A percentile compares a stretch with the other conserved stretches of the same genome.
Evolutionary conservation across 2,329 filamentous ascomycete genomes (phyloP).

Genomic region (Aspergillus awamori): DNA sequence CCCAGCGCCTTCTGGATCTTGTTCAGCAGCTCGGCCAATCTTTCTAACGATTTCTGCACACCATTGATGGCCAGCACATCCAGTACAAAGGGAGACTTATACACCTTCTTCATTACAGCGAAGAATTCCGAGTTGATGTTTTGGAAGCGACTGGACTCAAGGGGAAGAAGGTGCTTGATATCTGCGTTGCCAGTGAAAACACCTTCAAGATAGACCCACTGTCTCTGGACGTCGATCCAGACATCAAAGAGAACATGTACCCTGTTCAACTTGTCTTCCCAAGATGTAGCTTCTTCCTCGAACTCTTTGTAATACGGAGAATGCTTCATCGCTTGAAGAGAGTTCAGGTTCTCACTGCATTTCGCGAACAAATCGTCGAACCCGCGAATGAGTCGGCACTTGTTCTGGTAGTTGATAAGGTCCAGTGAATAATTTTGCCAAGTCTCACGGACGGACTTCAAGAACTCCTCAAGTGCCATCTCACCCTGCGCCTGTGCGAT

Average conservation of each 20-base stretch:
- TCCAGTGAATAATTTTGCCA: conserved; percentile 96
- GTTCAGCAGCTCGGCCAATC: conserved; percentile 93
- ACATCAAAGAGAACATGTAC: conserved; percentile 98
- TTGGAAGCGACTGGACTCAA: conserved; percentile 94
- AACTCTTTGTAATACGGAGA: conserved; percentile 99
- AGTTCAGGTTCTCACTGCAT: conserved; percentile 97
- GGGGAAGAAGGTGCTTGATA: conserved; percentile 95
- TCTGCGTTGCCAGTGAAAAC: conserved; percentile 98
- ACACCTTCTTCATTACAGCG: conserved; percentile 99
- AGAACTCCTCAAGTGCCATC: conserved; percentile 96
- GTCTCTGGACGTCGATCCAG: conserved; percentile 99
- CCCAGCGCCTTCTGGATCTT: conserved; percentile 99
- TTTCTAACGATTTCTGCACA: conserved; percentile 92
- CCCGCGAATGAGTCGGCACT: conserved; percentile 92
- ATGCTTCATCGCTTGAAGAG: conserved; percentile 96
- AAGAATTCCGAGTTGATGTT: conserved; percentile 99
- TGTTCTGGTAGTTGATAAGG: conserved; percentile 95
- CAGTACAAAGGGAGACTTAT: conserved; percentile 91
- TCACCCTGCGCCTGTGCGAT: conserved; percentile 96
- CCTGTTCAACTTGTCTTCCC: conserved; percentile 97
- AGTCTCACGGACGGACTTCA: conserved; percentile 92
- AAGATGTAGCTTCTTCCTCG: conserved; percentile 91
- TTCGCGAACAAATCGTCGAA: conserved; percentile 99
- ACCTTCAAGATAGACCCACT: conserved; percentile 99
- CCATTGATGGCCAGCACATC: conserved; percentile 95